These are phyloP conservation scores for Talaromyces pinophilus DNA, from an alignment of 2,329 filamentous ascomycete genomes.

Conservation along the genomic window DNA sequence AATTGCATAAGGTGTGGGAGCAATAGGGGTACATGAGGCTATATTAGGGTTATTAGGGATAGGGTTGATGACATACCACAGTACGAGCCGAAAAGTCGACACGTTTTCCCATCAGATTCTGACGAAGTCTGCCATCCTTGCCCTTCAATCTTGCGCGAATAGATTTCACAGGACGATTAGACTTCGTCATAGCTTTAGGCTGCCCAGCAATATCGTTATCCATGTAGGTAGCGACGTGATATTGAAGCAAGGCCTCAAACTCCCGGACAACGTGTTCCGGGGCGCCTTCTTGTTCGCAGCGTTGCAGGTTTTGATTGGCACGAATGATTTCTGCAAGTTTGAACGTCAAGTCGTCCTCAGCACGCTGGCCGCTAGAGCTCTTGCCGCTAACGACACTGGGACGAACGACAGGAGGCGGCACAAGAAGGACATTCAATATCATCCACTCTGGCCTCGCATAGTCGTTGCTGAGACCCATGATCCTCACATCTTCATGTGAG, in stretches of 20 bases:
- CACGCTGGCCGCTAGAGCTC: constrained; percentile 85
- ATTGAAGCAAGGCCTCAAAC: constrained; percentile 89
- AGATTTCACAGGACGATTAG: constrained; percentile 91
- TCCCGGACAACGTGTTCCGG: constrained; percentile 88
- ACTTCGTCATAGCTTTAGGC: constrained; percentile 94
- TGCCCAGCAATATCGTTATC: constrained; percentile 98
- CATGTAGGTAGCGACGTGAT: constrained; percentile 99
- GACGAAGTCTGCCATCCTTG: constrained; percentile 95
- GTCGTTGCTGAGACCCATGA: constrained; percentile 90
- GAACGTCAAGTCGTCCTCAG: constrained; percentile 98
- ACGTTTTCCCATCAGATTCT: constrained; percentile 99
- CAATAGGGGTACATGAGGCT: not conserved
- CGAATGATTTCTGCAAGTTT: constrained; percentile 98
- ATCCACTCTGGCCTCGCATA: constrained; percentile 99
- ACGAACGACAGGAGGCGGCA: constrained; percentile 91
- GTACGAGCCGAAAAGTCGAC: constrained; percentile 99
- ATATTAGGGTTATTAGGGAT: not conserved
- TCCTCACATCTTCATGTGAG: constrained; percentile 73
- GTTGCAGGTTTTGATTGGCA: constrained; percentile 90
- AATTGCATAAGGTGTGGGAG: not conserved
- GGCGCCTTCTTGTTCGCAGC: constrained; percentile 87
- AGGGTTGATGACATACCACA: constrained; percentile 70
- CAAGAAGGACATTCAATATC: constrained; percentile 86
- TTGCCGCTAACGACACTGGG: constrained; percentile 98
- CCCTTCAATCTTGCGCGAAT: constrained; percentile 97